Percentiles rank a stretch among this genome's conserved stretches.
Evolutionary conservation across 164 flowering plant genomes (phyloP).

Genomic region (Nymphaea colorata): DNA sequence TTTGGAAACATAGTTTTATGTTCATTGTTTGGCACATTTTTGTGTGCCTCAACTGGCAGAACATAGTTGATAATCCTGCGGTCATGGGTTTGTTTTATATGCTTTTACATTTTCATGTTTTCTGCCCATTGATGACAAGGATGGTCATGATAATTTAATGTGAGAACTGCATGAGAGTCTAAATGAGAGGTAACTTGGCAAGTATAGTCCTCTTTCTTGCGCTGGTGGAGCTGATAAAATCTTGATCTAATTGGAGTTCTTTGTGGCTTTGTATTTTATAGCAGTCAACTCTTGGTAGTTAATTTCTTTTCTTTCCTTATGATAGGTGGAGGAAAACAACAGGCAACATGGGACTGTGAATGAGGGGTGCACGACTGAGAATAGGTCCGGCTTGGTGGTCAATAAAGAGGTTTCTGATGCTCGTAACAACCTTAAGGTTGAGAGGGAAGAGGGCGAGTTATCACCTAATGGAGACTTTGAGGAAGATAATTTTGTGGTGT

Average conservation of each 20-base stretch:
- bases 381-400: not conserved
- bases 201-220: no score
- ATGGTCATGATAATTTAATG: no score
- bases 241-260: not conserved
- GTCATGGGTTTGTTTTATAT: no score
- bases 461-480: slow-evolving; percentile 77
- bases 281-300: not conserved
- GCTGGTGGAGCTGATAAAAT: not conserved
- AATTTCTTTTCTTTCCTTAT: not conserved
- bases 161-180: no score
- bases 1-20: no score
- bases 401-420: slow-evolving; percentile 14
- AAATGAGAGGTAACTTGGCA: no score
- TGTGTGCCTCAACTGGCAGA: no score
- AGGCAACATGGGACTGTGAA: slow-evolving; percentile 24
- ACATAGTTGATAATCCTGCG: no score
- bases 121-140: no score
- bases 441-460: slow-evolving; percentile 93
- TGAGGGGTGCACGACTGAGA: slow-evolving; percentile 25
- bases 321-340: slow-evolving; percentile 12
- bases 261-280: no score
- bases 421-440: slow-evolving; percentile 33
- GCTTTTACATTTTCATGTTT: no score
- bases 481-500: slow-evolving; percentile 58
- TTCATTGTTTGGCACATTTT: no score